Conservation (phyloP, 306 rosid genomes). For the Cicer bijugum region DNA sequence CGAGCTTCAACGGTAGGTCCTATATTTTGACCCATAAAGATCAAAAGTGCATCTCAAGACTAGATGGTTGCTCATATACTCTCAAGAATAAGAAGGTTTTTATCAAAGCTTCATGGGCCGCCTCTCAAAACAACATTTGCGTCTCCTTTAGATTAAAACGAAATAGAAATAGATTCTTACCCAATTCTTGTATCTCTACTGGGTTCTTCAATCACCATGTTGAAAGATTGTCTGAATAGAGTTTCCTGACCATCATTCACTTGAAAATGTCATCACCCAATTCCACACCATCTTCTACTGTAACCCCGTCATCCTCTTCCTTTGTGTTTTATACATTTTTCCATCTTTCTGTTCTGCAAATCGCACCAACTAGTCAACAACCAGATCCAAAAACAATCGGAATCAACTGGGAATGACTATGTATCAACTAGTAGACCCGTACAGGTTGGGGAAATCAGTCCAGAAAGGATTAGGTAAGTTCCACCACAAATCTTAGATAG, state of each 20-base stretch:
- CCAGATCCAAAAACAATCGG: too few species aligned
- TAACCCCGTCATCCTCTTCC: neutral
- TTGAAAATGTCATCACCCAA: neutral
- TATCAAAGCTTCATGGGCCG: neutral
- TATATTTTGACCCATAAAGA: neutral
- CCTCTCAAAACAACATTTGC: too few species aligned
- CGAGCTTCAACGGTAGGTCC: neutral
- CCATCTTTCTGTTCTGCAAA: too few species aligned
- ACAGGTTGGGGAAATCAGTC: too few species aligned
- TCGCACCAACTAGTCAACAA: too few species aligned
- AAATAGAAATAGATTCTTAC: neutral
- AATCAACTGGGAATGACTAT: too few species aligned
- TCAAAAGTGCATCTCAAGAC: neutral
- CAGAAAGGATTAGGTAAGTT: too few species aligned
- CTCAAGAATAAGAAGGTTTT: neutral
- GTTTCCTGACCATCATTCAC: neutral
- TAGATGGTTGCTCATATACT: neutral
- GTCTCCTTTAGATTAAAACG: neutral
- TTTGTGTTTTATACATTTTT: too few species aligned
- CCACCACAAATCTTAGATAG: too few species aligned
- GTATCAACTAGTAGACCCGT: too few species aligned
- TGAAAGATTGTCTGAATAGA: neutral
- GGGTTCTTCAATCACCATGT: neutral
- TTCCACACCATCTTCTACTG: neutral
- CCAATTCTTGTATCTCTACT: neutral